Percentiles rank a stretch among this genome's conserved stretches.
These are phyloP conservation scores for Pseudevernia furfuracea DNA, from an alignment of 495 filamentous ascomycete species.

Conservation along the genomic window DNA sequence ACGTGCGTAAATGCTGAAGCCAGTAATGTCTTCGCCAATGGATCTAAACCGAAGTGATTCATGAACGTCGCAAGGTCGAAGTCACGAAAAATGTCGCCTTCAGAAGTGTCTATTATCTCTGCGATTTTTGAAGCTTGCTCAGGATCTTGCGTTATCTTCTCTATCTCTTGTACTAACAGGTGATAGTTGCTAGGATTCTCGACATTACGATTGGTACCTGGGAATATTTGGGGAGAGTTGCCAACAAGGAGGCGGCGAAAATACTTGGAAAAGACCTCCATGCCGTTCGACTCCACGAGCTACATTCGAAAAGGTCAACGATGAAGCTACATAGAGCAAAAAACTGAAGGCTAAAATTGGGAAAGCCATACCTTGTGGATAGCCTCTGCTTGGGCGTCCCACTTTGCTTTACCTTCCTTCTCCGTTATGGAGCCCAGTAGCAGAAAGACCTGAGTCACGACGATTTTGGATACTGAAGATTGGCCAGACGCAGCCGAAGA, in stretches of 20 bases:
- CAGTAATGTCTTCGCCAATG: slow-evolving; percentile 77
- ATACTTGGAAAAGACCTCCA: slow-evolving; percentile 91
- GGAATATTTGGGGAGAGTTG: slow-evolving; percentile 82
- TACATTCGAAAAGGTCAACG: slow-evolving; percentile 31
- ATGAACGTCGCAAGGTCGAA: slow-evolving; percentile 90
- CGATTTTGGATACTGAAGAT: slow-evolving; percentile 67
- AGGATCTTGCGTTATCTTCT: slow-evolving; percentile 70
- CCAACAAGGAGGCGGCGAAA: slow-evolving; percentile 78
- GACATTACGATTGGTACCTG: slow-evolving; percentile 58
- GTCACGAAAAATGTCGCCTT: slow-evolving; percentile 85
- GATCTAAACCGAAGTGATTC: slow-evolving; percentile 87
- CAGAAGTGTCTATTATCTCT: slow-evolving; percentile 78
- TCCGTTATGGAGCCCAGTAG: slow-evolving; percentile 90
- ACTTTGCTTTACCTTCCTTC: slow-evolving; percentile 82
- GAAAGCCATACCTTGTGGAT: slow-evolving; percentile 67
- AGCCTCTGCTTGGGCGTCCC: slow-evolving; percentile 84
- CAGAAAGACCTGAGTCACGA: slow-evolving; percentile 88
- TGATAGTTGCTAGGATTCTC: slow-evolving; percentile 72
- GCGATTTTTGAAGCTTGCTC: slow-evolving; percentile 83
- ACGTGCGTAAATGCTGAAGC: slow-evolving; percentile 80
- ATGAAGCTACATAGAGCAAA: neutral
- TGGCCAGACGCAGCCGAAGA: slow-evolving; percentile 34
- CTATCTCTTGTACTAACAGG: slow-evolving; percentile 74
- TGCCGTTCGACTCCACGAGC: slow-evolving; percentile 91
- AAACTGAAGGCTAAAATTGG: neutral